These are phyloP conservation scores for Geotrichum phurueaensis DNA, from an alignment of 1,139 yeast genomes.

Conservation along the genomic window DNA sequence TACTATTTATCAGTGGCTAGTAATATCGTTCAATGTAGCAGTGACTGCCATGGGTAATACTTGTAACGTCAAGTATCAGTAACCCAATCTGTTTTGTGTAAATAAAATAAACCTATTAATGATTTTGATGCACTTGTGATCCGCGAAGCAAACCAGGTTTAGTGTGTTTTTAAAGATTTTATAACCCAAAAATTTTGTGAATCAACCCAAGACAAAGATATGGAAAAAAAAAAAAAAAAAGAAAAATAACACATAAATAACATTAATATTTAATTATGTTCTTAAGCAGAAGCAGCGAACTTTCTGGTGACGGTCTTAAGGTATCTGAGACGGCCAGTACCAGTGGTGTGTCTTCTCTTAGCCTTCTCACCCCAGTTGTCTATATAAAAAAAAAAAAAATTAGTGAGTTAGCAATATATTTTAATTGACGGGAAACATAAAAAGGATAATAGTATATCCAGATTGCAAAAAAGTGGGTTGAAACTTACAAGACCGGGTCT, in stretches of 20 bases:
- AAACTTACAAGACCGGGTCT: slow-evolving; percentile 57
- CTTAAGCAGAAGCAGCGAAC: slow-evolving; percentile 41
- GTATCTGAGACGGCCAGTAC: slow-evolving; percentile 99
- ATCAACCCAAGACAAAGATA: background rate
- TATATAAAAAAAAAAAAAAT: slow-evolving; percentile 35
- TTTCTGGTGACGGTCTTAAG: slow-evolving; percentile 94
- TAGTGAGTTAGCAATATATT: too few relatives aligned
- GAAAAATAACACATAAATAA: background rate
- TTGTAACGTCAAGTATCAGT: too few relatives aligned
- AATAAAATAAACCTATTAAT: too few relatives aligned
- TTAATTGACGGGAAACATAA: too few relatives aligned
- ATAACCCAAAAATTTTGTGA: background rate
- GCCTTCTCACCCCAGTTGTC: slow-evolving; percentile 99
- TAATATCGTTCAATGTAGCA: too few relatives aligned
- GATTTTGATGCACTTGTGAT: too few relatives aligned
- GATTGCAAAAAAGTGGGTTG: background rate
- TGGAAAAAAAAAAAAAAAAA: background rate
- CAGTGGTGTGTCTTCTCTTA: slow-evolving; percentile 99
- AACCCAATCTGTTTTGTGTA: too few relatives aligned
- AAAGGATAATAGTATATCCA: too few relatives aligned
- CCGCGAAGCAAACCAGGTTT: too few relatives aligned
- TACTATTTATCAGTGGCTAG: too few relatives aligned
- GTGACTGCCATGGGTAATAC: too few relatives aligned
- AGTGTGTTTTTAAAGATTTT: too few relatives aligned
- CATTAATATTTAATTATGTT: background rate